Evolutionary conservation across 78 protist species (phyloP).

Genomic region (Dictyostelium purpureum): DNA sequence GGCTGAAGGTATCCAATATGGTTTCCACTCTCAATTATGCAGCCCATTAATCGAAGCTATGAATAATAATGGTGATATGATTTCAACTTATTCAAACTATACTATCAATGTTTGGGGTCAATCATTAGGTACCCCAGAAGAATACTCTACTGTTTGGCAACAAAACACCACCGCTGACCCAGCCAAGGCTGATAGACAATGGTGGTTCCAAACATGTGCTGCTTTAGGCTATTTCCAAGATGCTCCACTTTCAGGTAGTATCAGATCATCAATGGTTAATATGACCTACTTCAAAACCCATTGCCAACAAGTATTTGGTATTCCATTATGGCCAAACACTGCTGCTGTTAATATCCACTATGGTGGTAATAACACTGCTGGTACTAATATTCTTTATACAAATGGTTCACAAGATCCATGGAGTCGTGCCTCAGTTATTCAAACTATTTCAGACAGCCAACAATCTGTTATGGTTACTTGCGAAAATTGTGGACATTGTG

Average conservation of each 20-base stretch:
- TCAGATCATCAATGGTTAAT: slow-evolving; percentile 36
- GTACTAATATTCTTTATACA: slow-evolving; percentile 37
- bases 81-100: slow-evolving; percentile 21
- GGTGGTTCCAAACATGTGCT: slow-evolving; percentile 61
- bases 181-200: slow-evolving; percentile 63
- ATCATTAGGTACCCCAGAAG: slow-evolving; percentile 37
- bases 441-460: background rate
- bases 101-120: slow-evolving; percentile 60
- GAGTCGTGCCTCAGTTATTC: slow-evolving; percentile 28
- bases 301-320: slow-evolving; percentile 67
- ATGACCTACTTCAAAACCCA: slow-evolving; percentile 53
- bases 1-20: slow-evolving; percentile 65
- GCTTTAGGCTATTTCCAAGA: slow-evolving; percentile 52
- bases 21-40: slow-evolving; percentile 34
- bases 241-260: slow-evolving; percentile 34
- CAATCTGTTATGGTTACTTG: slow-evolving; percentile 13
- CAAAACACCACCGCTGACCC: slow-evolving; percentile 55
- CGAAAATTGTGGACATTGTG: slow-evolving; percentile 69
- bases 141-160: slow-evolving; percentile 56
- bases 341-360: slow-evolving; percentile 29
- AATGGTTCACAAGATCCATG: slow-evolving; percentile 65
- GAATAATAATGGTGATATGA: background rate
- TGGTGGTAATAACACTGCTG: slow-evolving; percentile 77
- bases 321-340: slow-evolving; percentile 36
- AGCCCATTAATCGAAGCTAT: slow-evolving; percentile 27